Evolutionary conservation across 2,329 filamentous ascomycete genomes (phyloP), one percentile per base, ranked within the genome.

Genomic region (Exophiala bonariae): DNA sequence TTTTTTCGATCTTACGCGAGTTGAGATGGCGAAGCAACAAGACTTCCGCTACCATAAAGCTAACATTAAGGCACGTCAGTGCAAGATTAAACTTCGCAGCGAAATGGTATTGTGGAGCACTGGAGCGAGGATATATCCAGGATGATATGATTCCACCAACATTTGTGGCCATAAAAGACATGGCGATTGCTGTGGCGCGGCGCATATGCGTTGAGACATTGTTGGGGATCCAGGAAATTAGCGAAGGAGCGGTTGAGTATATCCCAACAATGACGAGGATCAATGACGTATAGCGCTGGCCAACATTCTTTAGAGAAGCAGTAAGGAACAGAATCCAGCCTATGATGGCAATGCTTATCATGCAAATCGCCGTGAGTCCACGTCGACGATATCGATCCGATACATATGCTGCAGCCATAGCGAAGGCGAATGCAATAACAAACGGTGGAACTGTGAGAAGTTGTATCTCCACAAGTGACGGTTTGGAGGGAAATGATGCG

Each of bases 341-440:
- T 3, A 63, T 52, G 4, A 66, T 55, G 2, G 56, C 49, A 39
- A 64, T 66, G 0, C 56, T 55, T 6, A 64, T 44, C 4, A 59
- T 57, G 4, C 63, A 55, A 2, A 65, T 41, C 6, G 49, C 78
- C 66, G 31, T 72, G 68, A 49, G 65, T 64, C 57, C 71, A 71
- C 61, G 67, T 70, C 57, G 69, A 10, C 20, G 38, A 32, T 48
- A 48, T 6, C n/a, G 18, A 20, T 48, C 45, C 22, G 45, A 19
- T n/a, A 43, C 39, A 6, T 7, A 8, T 16, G 23, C 45, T 14
- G 33, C 31, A 3, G 28, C 19, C 17, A 48, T 13, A 3, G 45
- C 22, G 7, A 17, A 30, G 47, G 81, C 84, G 74, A 89, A 82
- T 3, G 83, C 87, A 43, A 75, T 74, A 2, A 72, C 70, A 43